phyloP scores from a whole-genome alignment of 78 protist species.

The Pigoraptor vietnamica region DNA sequence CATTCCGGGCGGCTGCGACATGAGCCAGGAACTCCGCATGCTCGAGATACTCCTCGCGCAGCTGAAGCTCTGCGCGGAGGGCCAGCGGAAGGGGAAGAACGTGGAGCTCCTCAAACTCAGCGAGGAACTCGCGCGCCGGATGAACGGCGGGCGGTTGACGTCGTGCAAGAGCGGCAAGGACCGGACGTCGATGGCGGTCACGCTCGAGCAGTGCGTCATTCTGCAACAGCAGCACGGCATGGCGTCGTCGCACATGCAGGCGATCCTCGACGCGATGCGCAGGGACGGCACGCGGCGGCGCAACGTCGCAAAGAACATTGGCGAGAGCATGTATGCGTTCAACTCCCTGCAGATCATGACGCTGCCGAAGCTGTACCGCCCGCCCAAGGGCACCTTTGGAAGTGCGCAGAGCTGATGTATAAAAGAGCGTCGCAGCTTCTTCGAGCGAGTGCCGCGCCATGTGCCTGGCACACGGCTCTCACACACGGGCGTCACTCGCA shows the following conservation, averaged over 20 bases:
- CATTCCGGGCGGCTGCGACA: not conserved
- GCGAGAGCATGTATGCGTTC: not conserved
- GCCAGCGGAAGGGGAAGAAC: not conserved
- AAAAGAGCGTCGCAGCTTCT: too few species aligned
- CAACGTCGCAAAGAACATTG: not conserved
- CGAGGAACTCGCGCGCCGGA: not conserved
- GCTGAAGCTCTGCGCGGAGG: not conserved
- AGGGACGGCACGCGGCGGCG: not conserved
- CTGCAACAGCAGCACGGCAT: not conserved
- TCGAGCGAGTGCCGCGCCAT: too few species aligned
- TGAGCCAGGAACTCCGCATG: not conserved
- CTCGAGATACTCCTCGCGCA: not conserved
- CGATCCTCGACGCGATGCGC: not conserved
- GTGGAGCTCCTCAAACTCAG: not conserved
- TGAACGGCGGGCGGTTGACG: not conserved
- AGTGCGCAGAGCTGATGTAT: not conserved
- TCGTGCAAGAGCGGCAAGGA: conserved; percentile 7
- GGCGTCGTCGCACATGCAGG: too few species aligned
- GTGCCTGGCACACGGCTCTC: too few species aligned
- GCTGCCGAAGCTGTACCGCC: not conserved
- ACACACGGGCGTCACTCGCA: too few species aligned
- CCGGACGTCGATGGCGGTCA: conserved; percentile 7
- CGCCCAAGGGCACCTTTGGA: not conserved
- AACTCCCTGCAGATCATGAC: not conserved
- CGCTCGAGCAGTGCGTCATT: not conserved